A percentile compares a stretch with the other conserved stretches of the same genome.
phyloP scores from a whole-genome alignment of 129 eudicot genomes.

The Pseudognaphalium luteoalbum region DNA sequence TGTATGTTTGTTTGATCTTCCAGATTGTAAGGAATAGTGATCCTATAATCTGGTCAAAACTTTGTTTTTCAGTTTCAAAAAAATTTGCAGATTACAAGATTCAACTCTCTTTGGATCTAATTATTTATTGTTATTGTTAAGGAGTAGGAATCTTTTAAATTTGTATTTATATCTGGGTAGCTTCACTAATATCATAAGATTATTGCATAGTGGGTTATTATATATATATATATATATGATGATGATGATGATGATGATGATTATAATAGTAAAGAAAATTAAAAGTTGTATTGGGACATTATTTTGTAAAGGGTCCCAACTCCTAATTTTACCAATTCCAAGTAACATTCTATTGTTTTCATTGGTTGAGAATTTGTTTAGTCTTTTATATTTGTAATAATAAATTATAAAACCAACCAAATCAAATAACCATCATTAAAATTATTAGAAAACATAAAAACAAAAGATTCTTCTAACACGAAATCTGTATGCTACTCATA shows the following conservation, averaged over 20 bases:
- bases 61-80: conserved; percentile 3
- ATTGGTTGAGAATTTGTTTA: background rate
- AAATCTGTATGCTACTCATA: too few species aligned
- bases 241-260: too few species aligned
- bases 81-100: background rate
- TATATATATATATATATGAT: too few species aligned
- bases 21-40: background rate
- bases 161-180: background rate
- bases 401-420: too few species aligned
- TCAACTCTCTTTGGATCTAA: background rate
- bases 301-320: background rate
- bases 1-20: conserved; percentile 7
- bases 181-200: background rate
- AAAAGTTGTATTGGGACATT: background rate
- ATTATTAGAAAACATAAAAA: too few species aligned
- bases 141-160: background rate
- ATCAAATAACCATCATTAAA: background rate
- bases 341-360: background rate
- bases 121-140: background rate
- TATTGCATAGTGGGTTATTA: background rate
- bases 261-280: too few species aligned
- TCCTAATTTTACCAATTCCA: background rate
- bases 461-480: too few species aligned
- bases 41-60: conserved; percentile 5
- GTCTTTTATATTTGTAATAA: too few species aligned